Conservation (phyloP, 345 rosid genomes). For the Populus alba region DNA sequence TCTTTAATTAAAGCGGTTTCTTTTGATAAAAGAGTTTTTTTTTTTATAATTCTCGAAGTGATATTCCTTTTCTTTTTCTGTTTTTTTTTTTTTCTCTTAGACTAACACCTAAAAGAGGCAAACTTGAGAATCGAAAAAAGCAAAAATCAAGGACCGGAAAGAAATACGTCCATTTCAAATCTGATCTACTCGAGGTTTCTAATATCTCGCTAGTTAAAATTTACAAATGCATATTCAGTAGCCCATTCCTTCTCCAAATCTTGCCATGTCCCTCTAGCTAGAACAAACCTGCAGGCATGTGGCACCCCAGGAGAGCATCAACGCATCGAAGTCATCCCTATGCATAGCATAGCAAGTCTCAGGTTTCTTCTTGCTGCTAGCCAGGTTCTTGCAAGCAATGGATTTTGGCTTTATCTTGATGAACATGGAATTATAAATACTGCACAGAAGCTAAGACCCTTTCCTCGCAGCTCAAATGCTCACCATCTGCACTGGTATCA, state of each 20-base stretch:
- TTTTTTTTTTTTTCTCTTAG: too few relatives aligned
- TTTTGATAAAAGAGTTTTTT: too few relatives aligned
- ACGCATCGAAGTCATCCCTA: not conserved
- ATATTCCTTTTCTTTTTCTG: too few relatives aligned
- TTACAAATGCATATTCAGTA: not conserved
- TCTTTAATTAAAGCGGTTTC: too few relatives aligned
- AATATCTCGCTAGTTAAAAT: not conserved
- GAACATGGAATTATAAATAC: not conserved
- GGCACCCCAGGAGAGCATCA: not conserved
- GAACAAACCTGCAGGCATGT: not conserved
- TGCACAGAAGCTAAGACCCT: not conserved
- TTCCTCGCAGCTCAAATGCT: not conserved
- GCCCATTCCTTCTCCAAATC: not conserved
- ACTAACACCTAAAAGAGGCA: too few relatives aligned
- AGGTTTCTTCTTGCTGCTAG: not conserved
- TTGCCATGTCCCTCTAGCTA: too few relatives aligned
- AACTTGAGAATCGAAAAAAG: not conserved
- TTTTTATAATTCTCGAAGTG: too few relatives aligned
- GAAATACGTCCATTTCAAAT: not conserved
- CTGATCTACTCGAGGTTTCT: not conserved
- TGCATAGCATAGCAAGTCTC: not conserved
- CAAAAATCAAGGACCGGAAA: not conserved
- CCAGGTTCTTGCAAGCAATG: not conserved
- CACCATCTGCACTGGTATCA: too few relatives aligned
- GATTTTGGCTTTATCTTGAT: not conserved